These are phyloP conservation scores for Pyricularia sp. DNA, from an alignment of 2,329 filamentous ascomycete species.

Conservation along the genomic window DNA sequence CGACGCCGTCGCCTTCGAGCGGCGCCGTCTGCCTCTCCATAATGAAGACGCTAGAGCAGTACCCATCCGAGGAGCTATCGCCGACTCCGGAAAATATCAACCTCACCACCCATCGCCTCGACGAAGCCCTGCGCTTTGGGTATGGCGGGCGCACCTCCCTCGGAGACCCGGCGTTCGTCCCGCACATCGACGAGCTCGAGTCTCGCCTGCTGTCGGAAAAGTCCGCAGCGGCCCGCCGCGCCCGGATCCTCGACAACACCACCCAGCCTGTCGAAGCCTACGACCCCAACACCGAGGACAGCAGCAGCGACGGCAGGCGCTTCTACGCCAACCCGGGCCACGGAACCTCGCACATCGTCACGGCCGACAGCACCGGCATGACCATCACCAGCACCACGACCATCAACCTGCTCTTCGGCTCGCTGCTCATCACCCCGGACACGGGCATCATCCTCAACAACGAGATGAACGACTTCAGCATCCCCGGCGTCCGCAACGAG, in stretches of 20 bases:
- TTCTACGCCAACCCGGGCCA: constrained; percentile 25
- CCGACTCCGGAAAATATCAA: constrained; percentile 32
- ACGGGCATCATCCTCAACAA: constrained; percentile 75
- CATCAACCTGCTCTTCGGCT: constrained; percentile 79
- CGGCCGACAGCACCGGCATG: constrained; percentile 64
- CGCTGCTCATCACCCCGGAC: constrained; percentile 65
- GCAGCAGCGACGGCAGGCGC: constrained; percentile 47
- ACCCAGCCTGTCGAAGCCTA: constrained; percentile 70
- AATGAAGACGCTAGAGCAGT: constrained; percentile 78
- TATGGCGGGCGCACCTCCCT: constrained; percentile 73
- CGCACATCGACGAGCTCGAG: constrained; percentile 55
- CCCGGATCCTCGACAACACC: constrained; percentile 59
- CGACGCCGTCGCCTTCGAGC: constrained; percentile 65
- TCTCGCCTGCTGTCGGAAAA: constrained; percentile 53
- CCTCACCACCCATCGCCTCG: constrained; percentile 70
- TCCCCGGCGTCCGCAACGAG: constrained; percentile 65
- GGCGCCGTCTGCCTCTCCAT: constrained; percentile 67
- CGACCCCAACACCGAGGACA: constrained; percentile 56
- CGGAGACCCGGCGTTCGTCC: constrained; percentile 72
- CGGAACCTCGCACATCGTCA: constrained; percentile 65
- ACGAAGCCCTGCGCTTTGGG: constrained; percentile 83
- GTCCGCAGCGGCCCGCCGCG: constrained; percentile 49
- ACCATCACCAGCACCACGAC: constrained; percentile 79
- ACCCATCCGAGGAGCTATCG: constrained; percentile 40
- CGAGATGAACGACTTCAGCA: constrained; percentile 75